A percentile compares a stretch with the other conserved stretches of the same genome.
These are phyloP conservation scores for Eimeria sp. DNA, from an alignment of 169 alveolate genomes.

Conservation along the genomic window DNA sequence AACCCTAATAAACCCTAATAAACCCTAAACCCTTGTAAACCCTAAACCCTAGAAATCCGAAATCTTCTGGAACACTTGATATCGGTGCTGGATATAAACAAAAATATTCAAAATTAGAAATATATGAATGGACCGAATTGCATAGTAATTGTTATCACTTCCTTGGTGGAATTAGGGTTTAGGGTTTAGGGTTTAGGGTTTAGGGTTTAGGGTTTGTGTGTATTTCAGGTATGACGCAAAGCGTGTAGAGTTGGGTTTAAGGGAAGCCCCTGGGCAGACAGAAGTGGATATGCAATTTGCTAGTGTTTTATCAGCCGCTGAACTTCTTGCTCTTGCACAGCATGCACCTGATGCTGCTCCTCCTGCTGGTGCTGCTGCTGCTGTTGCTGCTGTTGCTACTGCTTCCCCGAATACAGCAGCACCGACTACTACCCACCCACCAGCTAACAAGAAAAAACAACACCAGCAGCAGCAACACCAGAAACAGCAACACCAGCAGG, in stretches of 20 bases:
- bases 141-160: too few species aligned
- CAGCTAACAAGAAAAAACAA: not conserved
- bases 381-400: not conserved
- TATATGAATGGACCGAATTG: too few species aligned
- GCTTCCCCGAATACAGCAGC: not conserved
- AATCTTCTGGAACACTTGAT: too few species aligned
- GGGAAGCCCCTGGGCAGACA: constrained; percentile 29
- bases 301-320: not conserved
- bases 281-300: constrained; percentile 47
- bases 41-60: not conserved
- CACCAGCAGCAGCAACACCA: constrained; percentile 2
- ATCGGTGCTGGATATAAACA: not conserved
- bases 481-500: constrained; percentile 10
- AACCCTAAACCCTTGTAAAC: constrained; percentile 55
- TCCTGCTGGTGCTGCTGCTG: constrained; percentile 34
- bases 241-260: constrained; percentile 66
- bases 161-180: not conserved
- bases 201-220: constrained; percentile 8
- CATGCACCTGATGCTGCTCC: constrained; percentile 64
- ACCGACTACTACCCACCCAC: not conserved
- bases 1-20: not conserved
- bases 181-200: not conserved
- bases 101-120: too few species aligned
- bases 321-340: constrained; percentile 21
- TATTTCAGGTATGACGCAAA: constrained; percentile 66